Percentiles rank a stretch among this genome's conserved stretches.
Conservation (phyloP, 1,284 basidiomycete species). For the Sphaerobolus stellatus region DNA sequence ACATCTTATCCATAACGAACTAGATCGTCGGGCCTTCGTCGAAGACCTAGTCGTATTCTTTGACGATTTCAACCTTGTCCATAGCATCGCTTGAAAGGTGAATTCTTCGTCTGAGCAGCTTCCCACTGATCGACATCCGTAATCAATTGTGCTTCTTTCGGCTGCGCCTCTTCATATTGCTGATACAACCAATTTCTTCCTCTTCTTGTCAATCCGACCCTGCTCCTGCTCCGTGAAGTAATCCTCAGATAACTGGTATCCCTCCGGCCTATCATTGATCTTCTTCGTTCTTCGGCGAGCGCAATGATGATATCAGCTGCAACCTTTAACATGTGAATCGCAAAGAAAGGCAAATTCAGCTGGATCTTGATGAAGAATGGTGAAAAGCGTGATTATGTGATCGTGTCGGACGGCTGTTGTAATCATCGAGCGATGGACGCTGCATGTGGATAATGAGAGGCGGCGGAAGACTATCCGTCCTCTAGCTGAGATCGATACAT, state of each 20-base stretch:
- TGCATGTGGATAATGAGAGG: too few species aligned
- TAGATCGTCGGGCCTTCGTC: constrained; percentile 96
- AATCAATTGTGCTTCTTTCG: constrained; percentile 81
- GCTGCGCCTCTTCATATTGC: constrained; percentile 90
- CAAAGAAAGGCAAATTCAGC: too few species aligned
- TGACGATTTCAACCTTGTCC: constrained; percentile 79
- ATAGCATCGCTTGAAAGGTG: constrained; percentile 85
- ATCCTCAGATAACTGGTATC: constrained; percentile 93
- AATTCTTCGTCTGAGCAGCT: constrained; percentile 85
- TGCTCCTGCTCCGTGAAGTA: constrained; percentile 99
- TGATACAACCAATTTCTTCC: constrained; percentile 94
- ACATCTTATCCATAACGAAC: constrained; percentile 85
- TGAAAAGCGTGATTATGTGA: too few species aligned
- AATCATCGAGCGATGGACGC: too few species aligned
- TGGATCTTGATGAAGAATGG: too few species aligned
- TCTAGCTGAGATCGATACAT: too few species aligned
- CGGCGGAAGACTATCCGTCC: too few species aligned
- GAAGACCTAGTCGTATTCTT: constrained; percentile 96
- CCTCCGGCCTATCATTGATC: constrained; percentile 93
- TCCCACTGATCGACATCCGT: constrained; percentile 99
- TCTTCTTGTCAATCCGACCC: constrained; percentile 97
- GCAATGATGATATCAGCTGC: too few species aligned
- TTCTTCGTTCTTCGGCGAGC: constrained; percentile 91
- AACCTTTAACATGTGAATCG: too few species aligned
- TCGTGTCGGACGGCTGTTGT: too few species aligned